Base-by-base conservation (phyloP, 768 basidiomycete species). In the Mycena galericulata region DNA sequence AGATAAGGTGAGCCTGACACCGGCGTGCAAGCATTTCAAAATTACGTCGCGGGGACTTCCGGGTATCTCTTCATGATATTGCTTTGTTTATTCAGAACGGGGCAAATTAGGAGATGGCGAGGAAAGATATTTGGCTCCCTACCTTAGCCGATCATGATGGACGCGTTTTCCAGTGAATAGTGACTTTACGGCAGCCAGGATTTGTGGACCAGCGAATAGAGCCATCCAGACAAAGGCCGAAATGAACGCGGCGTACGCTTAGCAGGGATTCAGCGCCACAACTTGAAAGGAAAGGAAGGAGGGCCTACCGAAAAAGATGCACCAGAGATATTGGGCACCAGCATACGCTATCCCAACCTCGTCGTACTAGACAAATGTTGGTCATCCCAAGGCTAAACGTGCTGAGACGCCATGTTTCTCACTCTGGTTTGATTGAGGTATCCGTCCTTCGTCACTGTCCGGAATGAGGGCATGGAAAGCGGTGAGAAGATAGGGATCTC, bases 341-440 rank as follows among this genome's bases (percentile, higher is more conserved):
- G 63, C 45, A 14, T 65, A 65, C 4, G 63, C 63, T 17, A 65
- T 1, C 1, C 63, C 63, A 8, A 65, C 63, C n/a, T 46, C 43
- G 2, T 65, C 63, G 29, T 65, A 65, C 54, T 56, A 22, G 18
- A 4, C 34, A 2, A 26, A 24, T 14, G 47, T 24, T 4, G 32
- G 29, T 34, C 29, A 7, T 10, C 34, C 18, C 7, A n/a, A n/a
- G n/a, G n/a, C n/a, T n/a, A n/a, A n/a, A n/a, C n/a, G n/a, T n/a
- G n/a, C n/a, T n/a, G n/a, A n/a, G n/a, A n/a, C n/a, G n/a, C n/a
- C n/a, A n/a, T n/a, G n/a, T n/a, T n/a, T n/a, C n/a, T n/a, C n/a
- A 65, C 63, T 12, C 45, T 32, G 20, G 63, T 65, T 22, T 55
- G 53, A 20, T 57, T 65, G 45, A 56, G 10, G 2, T 56, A 24